Evolutionary conservation across 2,329 filamentous ascomycete species (phyloP).

Genomic region (Arthroderma sp.): DNA sequence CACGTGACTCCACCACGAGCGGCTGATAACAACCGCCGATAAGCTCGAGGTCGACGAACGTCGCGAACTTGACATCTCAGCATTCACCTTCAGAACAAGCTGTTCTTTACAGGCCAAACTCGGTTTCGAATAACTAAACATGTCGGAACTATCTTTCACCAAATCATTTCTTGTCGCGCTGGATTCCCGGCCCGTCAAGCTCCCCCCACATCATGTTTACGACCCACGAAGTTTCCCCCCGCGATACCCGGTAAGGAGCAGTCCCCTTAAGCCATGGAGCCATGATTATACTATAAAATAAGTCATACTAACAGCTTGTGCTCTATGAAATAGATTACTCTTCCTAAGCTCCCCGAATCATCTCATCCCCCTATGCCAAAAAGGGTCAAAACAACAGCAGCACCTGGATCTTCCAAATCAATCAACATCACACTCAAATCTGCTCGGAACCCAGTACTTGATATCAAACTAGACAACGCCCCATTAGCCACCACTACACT

Average conservation of each 20-base stretch:
- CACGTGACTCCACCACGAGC: not conserved
- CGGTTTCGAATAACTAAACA: constrained; percentile 22
- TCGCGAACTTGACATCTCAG: not conserved
- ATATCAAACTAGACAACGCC: constrained; percentile 49
- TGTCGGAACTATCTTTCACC: constrained; percentile 77
- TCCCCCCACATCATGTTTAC: constrained; percentile 81
- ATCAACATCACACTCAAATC: constrained; percentile 32
- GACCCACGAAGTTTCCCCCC: constrained; percentile 67
- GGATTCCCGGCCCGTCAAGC: constrained; percentile 64
- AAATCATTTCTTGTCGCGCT: constrained; percentile 69
- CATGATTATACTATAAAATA: not conserved
- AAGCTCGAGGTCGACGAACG: no score
- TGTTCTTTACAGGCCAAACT: not conserved
- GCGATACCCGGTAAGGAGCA: constrained; percentile 54
- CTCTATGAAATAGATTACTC: constrained; percentile 26
- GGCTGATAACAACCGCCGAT: no score
- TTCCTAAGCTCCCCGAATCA: constrained; percentile 32
- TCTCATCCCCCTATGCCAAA: constrained; percentile 33
- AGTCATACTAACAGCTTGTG: constrained; percentile 1
- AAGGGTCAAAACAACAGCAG: constrained; percentile 20
- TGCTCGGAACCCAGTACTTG: constrained; percentile 59
- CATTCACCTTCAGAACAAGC: not conserved
- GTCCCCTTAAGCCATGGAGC: constrained; percentile 4
- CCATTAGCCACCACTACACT: constrained; percentile 58
- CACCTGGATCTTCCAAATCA: constrained; percentile 29